phyloP scores from a whole-genome alignment of 2,329 filamentous ascomycete genomes.

The Penicillium hesseltinei region DNA sequence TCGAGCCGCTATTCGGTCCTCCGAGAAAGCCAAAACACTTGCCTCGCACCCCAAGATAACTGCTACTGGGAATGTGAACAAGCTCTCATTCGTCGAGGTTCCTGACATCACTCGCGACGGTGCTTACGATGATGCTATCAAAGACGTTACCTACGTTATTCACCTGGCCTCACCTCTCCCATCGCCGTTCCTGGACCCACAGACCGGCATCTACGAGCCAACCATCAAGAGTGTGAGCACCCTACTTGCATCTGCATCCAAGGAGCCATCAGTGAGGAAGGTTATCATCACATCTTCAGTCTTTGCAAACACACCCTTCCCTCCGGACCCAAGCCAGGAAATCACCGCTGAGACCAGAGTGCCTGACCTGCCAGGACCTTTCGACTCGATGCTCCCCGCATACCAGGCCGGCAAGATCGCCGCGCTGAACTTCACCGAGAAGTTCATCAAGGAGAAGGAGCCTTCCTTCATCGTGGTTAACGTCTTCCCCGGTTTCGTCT shows the following conservation, averaged over 20 bases:
- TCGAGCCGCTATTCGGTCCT: too few relatives aligned
- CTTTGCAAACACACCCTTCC: background rate
- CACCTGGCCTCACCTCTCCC: background rate
- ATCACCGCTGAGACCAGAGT: background rate
- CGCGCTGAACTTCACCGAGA: background rate
- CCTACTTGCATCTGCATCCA: background rate
- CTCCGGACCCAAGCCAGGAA: background rate
- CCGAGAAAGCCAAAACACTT: too few relatives aligned
- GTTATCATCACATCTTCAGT: background rate
- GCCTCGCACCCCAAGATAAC: too few relatives aligned
- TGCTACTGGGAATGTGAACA: too few relatives aligned
- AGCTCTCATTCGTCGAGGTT: too few relatives aligned
- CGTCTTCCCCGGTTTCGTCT: background rate
- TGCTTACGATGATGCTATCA: background rate
- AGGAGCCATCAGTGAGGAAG: background rate
- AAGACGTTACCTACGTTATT: background rate
- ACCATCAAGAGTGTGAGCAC: background rate
- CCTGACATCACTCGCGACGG: too few relatives aligned
- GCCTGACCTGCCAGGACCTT: background rate
- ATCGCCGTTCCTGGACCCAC: background rate
- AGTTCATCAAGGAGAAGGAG: background rate
- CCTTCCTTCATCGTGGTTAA: background rate
- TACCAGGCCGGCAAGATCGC: background rate
- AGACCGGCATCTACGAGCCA: background rate
- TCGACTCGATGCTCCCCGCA: background rate